Conservation (phyloP, 306 rosid species). For the Biancaea sappan region DNA sequence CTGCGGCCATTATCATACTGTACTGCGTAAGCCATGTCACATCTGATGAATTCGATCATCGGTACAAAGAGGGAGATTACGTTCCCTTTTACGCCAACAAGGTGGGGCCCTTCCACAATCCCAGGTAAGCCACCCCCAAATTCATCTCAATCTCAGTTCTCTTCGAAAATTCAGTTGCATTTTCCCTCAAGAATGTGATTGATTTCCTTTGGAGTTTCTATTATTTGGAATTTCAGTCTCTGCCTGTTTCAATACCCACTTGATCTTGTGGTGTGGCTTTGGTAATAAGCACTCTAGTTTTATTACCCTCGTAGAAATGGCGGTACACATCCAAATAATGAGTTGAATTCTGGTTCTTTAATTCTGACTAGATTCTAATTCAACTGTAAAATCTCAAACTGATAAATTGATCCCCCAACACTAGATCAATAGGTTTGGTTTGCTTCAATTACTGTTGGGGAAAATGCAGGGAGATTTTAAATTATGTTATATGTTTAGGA, state of each 20-base stretch:
- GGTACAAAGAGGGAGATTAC: conserved; percentile 53
- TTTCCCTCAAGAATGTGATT: not conserved
- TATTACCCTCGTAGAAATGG: not conserved
- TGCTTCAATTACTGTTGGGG: not conserved
- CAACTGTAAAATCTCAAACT: not conserved
- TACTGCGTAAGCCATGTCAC: conserved; percentile 41
- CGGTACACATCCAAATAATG: not conserved
- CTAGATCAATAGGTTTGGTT: not conserved
- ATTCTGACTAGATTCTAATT: conserved; percentile 6
- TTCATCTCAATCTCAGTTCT: conserved; percentile 21
- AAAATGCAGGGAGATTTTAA: conserved; percentile 7
- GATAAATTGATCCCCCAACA: not conserved
- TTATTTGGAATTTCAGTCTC: not conserved
- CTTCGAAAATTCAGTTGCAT: not conserved
- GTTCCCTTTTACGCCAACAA: conserved; percentile 65
- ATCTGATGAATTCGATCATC: conserved; percentile 59
- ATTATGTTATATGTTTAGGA: no score
- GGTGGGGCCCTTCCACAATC: conserved; percentile 71
- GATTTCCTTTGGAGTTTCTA: not conserved
- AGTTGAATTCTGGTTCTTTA: conserved; percentile 13
- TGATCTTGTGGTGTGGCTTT: conserved; percentile 12
- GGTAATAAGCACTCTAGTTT: not conserved
- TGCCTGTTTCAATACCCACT: not conserved
- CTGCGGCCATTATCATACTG: conserved; percentile 42
- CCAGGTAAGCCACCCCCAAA: conserved; percentile 40